A percentile compares a stretch with the other conserved stretches of the same genome.
These are phyloP conservation scores for Pleurotus ostreatus DNA, from an alignment of 768 basidiomycete species.

Conservation along the genomic window DNA sequence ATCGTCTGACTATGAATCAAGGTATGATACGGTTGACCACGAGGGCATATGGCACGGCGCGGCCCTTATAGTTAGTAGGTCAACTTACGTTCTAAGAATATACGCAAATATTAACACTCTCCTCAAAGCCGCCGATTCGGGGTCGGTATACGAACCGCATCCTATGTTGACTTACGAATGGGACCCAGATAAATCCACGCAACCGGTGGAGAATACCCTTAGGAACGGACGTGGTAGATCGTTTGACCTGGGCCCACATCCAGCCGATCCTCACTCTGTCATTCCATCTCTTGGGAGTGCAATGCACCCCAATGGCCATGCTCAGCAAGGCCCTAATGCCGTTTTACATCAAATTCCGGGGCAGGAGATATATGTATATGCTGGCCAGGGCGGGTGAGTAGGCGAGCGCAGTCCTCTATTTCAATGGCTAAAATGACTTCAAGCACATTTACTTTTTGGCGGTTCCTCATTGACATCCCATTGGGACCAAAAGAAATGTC, in stretches of 20 bases:
- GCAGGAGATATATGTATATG: constrained; percentile 73
- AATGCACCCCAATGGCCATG: constrained; percentile 15
- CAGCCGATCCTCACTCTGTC: constrained; percentile 65
- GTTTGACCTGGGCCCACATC: constrained; percentile 66
- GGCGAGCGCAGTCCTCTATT: no score
- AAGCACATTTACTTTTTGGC: constrained; percentile 91
- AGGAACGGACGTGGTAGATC: constrained; percentile 18
- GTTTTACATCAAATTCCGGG: constrained; percentile 44
- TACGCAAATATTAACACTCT: constrained; percentile 2
- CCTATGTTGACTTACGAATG: constrained; percentile 69
- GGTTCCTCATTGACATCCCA: constrained; percentile 84
- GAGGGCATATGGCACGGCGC: constrained; percentile 84
- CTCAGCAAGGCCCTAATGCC: constrained; percentile 26
- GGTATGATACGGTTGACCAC: constrained; percentile 84
- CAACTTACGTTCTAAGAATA: background rate
- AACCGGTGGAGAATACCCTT: constrained; percentile 4
- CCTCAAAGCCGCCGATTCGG: constrained; percentile 64
- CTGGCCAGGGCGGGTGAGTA: constrained; percentile 48
- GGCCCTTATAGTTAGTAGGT: constrained; percentile 84
- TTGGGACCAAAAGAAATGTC: constrained; percentile 67
- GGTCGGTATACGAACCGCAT: constrained; percentile 72
- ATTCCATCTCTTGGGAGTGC: constrained; percentile 24
- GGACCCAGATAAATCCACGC: constrained; percentile 49
- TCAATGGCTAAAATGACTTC: background rate
- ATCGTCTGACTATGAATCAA: constrained; percentile 18